These are phyloP conservation scores for Rhynchosporium graminicola DNA, from an alignment of 2,329 filamentous ascomycete species.

Conservation along the genomic window DNA sequence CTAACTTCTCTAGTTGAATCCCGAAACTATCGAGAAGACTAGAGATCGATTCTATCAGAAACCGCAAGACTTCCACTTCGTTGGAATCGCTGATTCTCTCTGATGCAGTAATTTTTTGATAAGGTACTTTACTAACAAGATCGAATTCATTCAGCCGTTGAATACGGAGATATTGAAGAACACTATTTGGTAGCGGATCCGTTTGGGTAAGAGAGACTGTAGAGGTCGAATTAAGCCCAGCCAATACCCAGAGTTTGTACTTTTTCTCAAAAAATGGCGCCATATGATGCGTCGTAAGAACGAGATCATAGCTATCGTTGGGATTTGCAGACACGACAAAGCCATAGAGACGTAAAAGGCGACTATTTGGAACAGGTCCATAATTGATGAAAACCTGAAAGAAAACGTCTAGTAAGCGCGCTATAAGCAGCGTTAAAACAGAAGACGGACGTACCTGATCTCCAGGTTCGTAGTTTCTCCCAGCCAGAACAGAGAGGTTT, in stretches of 20 bases:
- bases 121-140: slow-evolving; percentile 15
- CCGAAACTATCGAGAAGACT: slow-evolving; percentile 21
- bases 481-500: slow-evolving; percentile 22
- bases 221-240: slow-evolving; percentile 21
- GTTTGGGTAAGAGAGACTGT: slow-evolving; percentile 20
- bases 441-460: slow-evolving; percentile 21
- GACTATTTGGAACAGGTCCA: slow-evolving; percentile 21
- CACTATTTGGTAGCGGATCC: slow-evolving; percentile 20
- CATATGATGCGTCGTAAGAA: slow-evolving; percentile 20
- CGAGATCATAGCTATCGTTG: slow-evolving; percentile 22
- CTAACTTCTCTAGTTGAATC: slow-evolving; percentile 19
- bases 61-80: slow-evolving; percentile 21
- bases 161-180: slow-evolving; percentile 22
- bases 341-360: slow-evolving; percentile 22
- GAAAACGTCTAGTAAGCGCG: slow-evolving; percentile 18
- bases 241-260: slow-evolving; percentile 20
- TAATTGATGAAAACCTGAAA: slow-evolving; percentile 22
- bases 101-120: slow-evolving; percentile 20
- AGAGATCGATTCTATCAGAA: slow-evolving; percentile 23
- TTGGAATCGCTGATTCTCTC: slow-evolving; percentile 21
- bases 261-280: slow-evolving; percentile 23
- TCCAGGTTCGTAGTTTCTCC: slow-evolving; percentile 21
- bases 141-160: slow-evolving; percentile 20
- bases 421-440: slow-evolving; percentile 15
- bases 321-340: slow-evolving; percentile 21